A percentile compares a stretch with the other conserved stretches of the same genome.
phyloP scores from a whole-genome alignment of 2,329 filamentous ascomycete genomes.

The Fusarium tuaranense region DNA sequence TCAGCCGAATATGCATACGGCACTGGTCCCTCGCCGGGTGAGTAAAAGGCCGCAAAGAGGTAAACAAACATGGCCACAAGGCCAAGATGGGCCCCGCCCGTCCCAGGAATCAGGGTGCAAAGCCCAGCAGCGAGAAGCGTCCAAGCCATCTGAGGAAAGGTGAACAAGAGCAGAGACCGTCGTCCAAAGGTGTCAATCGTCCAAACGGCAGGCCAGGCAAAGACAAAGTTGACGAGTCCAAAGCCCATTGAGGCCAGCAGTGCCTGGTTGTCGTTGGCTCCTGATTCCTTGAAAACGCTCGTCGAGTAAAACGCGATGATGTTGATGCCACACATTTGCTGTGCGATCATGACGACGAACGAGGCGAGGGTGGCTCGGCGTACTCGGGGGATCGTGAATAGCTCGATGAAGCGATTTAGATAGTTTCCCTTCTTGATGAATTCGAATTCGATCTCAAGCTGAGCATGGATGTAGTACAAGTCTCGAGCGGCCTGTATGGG shows the following conservation, averaged over 20 bases:
- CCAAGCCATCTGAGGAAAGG: constrained; percentile 58
- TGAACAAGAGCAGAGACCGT: constrained; percentile 60
- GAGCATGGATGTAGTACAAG: constrained; percentile 73
- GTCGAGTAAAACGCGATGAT: constrained; percentile 83
- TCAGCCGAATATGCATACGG: constrained; percentile 77
- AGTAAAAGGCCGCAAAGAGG: constrained; percentile 65
- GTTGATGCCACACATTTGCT: constrained; percentile 78
- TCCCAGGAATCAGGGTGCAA: constrained; percentile 62
- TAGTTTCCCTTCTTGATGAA: constrained; percentile 66
- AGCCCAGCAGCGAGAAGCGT: constrained; percentile 56
- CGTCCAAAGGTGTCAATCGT: constrained; percentile 70
- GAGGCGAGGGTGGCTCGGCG: constrained; percentile 81
- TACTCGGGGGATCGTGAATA: constrained; percentile 77
- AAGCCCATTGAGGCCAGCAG: constrained; percentile 70
- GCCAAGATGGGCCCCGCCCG: constrained; percentile 50
- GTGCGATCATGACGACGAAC: constrained; percentile 83
- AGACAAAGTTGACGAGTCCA: constrained; percentile 68
- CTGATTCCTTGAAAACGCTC: constrained; percentile 69
- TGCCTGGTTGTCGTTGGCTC: constrained; percentile 66
- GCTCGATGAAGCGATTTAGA: constrained; percentile 70
- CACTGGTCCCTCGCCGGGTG: constrained; percentile 71
- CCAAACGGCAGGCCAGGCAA: constrained; percentile 69
- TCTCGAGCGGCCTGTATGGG: constrained; percentile 70
- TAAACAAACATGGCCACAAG: constrained; percentile 69
- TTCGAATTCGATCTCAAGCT: constrained; percentile 70